These are phyloP conservation scores for Priceomyces melissophilus DNA, from an alignment of 805 yeast genomes.

Conservation along the genomic window DNA sequence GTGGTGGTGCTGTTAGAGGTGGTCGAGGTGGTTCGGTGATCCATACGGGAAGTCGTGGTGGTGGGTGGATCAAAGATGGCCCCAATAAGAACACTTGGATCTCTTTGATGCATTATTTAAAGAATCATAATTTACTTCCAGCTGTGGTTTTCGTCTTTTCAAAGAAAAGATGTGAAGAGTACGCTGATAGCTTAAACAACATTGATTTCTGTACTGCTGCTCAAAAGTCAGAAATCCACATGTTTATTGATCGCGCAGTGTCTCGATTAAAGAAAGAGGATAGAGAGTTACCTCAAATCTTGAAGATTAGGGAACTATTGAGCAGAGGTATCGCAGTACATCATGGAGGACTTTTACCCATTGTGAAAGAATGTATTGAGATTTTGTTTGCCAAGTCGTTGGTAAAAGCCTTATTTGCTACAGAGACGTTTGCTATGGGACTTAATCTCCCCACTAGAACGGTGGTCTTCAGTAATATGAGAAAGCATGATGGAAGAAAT, in stretches of 20 bases:
- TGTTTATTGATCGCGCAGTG: slow-evolving; percentile 89
- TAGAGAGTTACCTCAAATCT: slow-evolving; percentile 87
- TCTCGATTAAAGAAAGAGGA: slow-evolving; percentile 87
- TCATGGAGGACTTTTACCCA: slow-evolving; percentile 91
- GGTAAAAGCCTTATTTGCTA: slow-evolving; percentile 89
- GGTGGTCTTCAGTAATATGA: slow-evolving; percentile 79
- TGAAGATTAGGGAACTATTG: slow-evolving; percentile 75
- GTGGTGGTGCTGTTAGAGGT: slow-evolving; percentile 18
- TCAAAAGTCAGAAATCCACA: slow-evolving; percentile 87
- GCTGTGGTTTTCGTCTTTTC: slow-evolving; percentile 93
- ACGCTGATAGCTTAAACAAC: slow-evolving; percentile 72
- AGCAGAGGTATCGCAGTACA: slow-evolving; percentile 94
- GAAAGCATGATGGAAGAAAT: slow-evolving; percentile 87
- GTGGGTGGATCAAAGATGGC: slow-evolving; percentile 47
- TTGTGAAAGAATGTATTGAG: slow-evolving; percentile 90
- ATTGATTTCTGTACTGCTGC: slow-evolving; percentile 78
- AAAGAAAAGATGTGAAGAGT: slow-evolving; percentile 89
- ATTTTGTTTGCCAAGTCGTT: slow-evolving; percentile 83
- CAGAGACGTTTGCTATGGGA: slow-evolving; percentile 99
- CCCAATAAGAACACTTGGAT: slow-evolving; percentile 82
- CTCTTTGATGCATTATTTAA: slow-evolving; percentile 66
- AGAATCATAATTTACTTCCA: slow-evolving; percentile 71
- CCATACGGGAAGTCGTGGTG: slow-evolving; percentile 11
- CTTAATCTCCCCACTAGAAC: slow-evolving; percentile 94
- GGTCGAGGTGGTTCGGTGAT: neutral